Evolutionary conservation across 2,329 filamentous ascomycete genomes (phyloP), one percentile per base, ranked within the genome.

Genomic region (Chaetothyriales sp.): DNA sequence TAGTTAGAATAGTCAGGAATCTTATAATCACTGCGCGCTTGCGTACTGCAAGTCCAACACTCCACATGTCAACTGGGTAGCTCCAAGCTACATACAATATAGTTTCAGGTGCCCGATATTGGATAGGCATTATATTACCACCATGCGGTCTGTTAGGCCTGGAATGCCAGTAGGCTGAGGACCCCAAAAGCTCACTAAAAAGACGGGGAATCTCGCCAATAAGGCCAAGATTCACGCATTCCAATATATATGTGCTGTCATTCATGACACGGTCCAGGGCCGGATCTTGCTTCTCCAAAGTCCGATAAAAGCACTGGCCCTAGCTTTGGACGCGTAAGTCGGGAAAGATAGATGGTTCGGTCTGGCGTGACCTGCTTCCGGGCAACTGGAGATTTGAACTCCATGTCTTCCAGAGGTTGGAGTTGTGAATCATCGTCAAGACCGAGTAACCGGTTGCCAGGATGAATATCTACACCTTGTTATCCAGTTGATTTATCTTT

Each of bases 361-460:
- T 48, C 56, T 54, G 40, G 60, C 58, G 15, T 55, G 18, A 25
- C 66, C 2, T 54, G 49, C 46, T 69, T 68, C n/a, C 65, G 49
- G 5, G 60, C 56, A 18, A 55, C 54, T 10, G 29, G 29, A 13
- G 29, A 37, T 37, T 7, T 10, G 29, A 61, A 33, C 52, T 67
- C 63, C 2, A 55, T 54, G 22, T 62, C 28, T 51, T 66, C 63
- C 29, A 64, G 63, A 0, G 56, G 46, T 2, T 51, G 51, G 8
- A 68, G 48, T 20, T 67, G 54, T 1, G 58, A 60, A 2, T 60
- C 46, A 44, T 66, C 63, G 20, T 62, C 51, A 25, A 64, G 62
- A 0, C 51, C 54, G 1, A 65, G 44, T 18, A 68, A 55, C 28
- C 67, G 52, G 18, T 67, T 67, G 44, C 58, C 60, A 4, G 58